Conservation (phyloP, 768 basidiomycete species). For the Holtermannia corniformis region DNA sequence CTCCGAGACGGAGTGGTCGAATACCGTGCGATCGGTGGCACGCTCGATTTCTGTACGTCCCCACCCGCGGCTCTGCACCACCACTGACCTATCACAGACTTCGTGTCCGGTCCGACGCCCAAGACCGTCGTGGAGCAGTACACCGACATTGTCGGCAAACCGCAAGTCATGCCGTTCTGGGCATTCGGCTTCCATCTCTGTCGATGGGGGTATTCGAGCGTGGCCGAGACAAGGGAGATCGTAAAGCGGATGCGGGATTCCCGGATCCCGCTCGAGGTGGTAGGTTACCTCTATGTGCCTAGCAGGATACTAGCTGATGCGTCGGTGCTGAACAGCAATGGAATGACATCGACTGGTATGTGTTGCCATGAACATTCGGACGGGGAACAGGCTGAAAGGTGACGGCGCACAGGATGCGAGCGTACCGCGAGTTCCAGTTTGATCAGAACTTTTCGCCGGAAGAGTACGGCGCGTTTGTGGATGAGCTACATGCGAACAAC, state of each 20-base stretch:
- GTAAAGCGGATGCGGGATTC: slow-evolving; percentile 57
- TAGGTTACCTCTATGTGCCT: background rate
- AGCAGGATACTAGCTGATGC: background rate
- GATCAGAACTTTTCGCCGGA: slow-evolving; percentile 26
- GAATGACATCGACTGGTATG: slow-evolving; percentile 33
- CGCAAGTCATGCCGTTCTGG: slow-evolving; percentile 65
- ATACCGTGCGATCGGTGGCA: slow-evolving; percentile 65
- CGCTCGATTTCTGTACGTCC: slow-evolving; percentile 54
- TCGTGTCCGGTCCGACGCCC: slow-evolving; percentile 52
- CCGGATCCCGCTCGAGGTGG: slow-evolving; percentile 65
- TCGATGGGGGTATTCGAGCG: slow-evolving; percentile 51
- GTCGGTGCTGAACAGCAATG: slow-evolving; percentile 7
- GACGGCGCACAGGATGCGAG: slow-evolving; percentile 14
- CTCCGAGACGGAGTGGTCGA: slow-evolving; percentile 48
- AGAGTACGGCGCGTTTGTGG: slow-evolving; percentile 30
- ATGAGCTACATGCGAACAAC: slow-evolving; percentile 29
- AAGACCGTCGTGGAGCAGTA: slow-evolving; percentile 60
- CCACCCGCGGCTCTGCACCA: background rate
- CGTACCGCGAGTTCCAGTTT: slow-evolving; percentile 32
- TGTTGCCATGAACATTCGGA: background rate
- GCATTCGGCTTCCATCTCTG: slow-evolving; percentile 66
- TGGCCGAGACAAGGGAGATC: slow-evolving; percentile 53
- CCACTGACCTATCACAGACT: slow-evolving; percentile 27
- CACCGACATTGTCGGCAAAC: slow-evolving; percentile 55
- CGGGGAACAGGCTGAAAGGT: background rate